Evolutionary conservation across 2,329 filamentous ascomycete genomes (phyloP), one percentile per base, ranked within the genome.

Genomic region (Epichloe aotearoae): DNA sequence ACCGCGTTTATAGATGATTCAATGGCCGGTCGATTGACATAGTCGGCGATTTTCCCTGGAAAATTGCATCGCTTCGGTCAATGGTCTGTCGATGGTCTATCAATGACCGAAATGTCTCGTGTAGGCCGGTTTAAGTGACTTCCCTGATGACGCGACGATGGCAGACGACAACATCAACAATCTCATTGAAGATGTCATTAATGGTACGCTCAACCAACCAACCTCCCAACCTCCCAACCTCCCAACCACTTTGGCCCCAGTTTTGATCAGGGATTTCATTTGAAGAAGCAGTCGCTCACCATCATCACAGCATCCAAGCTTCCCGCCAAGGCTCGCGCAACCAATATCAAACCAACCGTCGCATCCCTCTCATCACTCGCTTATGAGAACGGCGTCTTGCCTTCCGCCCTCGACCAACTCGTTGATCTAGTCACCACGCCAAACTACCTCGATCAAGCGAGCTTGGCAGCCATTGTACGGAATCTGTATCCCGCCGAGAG

Each of bases 371-470:
- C 76, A 45, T 75, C 76, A 5, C 69, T 78, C 56, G 79, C 80
- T 11, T 88, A 86, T 65, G 80, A 84, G 54, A 71, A 76, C 52
- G 88, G 88, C 7, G 72, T 93, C 49, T 69, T 80, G 40, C 72
- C 76, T 6, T 69, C 74, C 39, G 73, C 77, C 30, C 73, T 94
- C 46, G 69, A 73, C 50, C 72, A 75, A 49, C 71, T 94, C 34
- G 68, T 93, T 56, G 76, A 82, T 52, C 71, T 91, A 51, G 66
- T 88, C 56, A 83, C 82, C 19, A 71, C 72, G 20, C 81, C 81
- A 45, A 86, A 74, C 57, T 72, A 83, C 57, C 75, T 95, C 20
- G 87, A 93, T 63, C 88, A 93, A 65, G 81, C 81, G 30, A 88
- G 82, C 57, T 73, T 84, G 30, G 81, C 77, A 14, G 77, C 73